Conservation (phyloP, 768 basidiomycete species). For the Rhizopogon vulgaris region DNA sequence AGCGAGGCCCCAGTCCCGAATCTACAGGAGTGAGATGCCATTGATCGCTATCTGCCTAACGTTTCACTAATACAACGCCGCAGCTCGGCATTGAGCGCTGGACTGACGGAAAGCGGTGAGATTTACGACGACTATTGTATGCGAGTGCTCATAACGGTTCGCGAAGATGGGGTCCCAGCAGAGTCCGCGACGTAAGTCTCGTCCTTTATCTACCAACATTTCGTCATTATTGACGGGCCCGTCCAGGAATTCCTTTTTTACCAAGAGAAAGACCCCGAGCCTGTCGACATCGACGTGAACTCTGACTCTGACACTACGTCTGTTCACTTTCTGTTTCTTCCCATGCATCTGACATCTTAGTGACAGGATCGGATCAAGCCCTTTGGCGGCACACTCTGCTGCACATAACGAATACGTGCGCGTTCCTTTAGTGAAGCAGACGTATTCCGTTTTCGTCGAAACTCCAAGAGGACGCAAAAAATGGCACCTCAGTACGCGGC, state of each 20-base stretch:
- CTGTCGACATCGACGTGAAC: slow-evolving; percentile 40
- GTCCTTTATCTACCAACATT: not conserved
- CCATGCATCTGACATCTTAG: slow-evolving; percentile 5
- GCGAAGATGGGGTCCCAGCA: slow-evolving; percentile 68
- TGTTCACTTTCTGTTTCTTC: slow-evolving; percentile 12
- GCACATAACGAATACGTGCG: slow-evolving; percentile 25
- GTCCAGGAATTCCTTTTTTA: slow-evolving; percentile 72
- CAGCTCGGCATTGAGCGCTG: slow-evolving; percentile 76
- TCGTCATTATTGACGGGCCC: not conserved
- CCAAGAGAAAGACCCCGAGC: slow-evolving; percentile 55
- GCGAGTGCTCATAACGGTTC: not conserved
- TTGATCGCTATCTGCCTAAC: not conserved
- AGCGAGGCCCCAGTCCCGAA: slow-evolving; percentile 62
- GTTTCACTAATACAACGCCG: slow-evolving; percentile 3
- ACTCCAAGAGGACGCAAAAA: slow-evolving; percentile 61
- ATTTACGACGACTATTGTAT: not conserved
- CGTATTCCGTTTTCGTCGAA: slow-evolving; percentile 74
- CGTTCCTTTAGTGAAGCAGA: slow-evolving; percentile 67
- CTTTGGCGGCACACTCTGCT: slow-evolving; percentile 19
- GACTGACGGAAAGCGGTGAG: slow-evolving; percentile 61
- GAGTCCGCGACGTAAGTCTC: slow-evolving; percentile 62
- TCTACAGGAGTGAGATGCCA: slow-evolving; percentile 50
- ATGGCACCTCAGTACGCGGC: slow-evolving; percentile 70
- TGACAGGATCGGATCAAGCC: slow-evolving; percentile 24
- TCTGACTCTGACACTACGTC: slow-evolving; percentile 50